These are phyloP conservation scores for Croton laevigatus DNA, from an alignment of 441 rosid genomes.

Conservation along the genomic window DNA sequence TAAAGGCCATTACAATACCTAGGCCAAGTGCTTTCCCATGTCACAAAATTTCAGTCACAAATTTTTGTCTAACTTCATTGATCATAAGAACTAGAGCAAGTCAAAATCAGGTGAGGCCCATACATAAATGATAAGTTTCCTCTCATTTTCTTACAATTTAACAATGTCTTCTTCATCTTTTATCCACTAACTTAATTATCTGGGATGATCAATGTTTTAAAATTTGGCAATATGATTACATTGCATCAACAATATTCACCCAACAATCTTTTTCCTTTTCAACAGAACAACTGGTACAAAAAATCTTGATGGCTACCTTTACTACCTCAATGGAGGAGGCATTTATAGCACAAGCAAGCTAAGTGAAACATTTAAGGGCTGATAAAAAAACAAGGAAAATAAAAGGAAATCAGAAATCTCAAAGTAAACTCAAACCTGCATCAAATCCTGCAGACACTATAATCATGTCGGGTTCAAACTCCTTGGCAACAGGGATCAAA, in stretches of 20 bases:
- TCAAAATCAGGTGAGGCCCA: background rate
- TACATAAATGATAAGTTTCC: background rate
- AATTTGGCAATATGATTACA: background rate
- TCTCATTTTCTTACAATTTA: background rate
- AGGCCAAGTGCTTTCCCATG: background rate
- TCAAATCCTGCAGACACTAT: slow-evolving; percentile 94
- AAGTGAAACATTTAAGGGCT: background rate
- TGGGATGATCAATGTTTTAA: background rate
- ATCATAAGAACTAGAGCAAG: background rate
- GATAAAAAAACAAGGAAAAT: background rate
- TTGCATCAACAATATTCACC: background rate
- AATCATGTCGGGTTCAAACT: slow-evolving; percentile 77
- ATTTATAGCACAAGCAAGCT: too few relatives aligned
- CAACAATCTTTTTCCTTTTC: background rate
- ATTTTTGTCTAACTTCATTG: background rate
- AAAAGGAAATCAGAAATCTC: background rate
- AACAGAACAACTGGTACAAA: background rate
- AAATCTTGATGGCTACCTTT: background rate
- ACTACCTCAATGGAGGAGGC: background rate
- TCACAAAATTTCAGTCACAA: background rate
- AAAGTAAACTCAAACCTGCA: slow-evolving; percentile 62
- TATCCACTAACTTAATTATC: background rate
- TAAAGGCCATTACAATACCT: background rate
- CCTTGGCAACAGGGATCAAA: slow-evolving; percentile 77
- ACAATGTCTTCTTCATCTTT: background rate